phyloP scores from a whole-genome alignment of 2,329 filamentous ascomycete species.

The Colletotrichum ledebouriae region DNA sequence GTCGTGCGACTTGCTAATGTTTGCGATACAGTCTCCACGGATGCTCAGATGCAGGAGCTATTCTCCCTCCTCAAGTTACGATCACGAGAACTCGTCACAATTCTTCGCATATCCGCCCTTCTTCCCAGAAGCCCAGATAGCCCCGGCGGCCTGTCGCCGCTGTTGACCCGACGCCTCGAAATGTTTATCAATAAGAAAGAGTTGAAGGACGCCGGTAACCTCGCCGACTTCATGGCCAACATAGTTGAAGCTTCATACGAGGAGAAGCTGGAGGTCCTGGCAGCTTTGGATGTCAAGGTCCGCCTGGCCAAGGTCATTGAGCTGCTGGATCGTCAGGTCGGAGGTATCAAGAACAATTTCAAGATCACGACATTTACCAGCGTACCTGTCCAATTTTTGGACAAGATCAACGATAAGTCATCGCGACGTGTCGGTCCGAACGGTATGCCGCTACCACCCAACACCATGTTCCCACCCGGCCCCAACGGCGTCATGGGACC shows the following conservation, averaged over 20 bases:
- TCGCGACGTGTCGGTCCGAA: slow-evolving; percentile 37
- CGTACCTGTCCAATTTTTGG: slow-evolving; percentile 72
- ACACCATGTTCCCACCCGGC: slow-evolving; percentile 43
- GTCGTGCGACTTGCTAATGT: slow-evolving; percentile 12
- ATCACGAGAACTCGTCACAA: slow-evolving; percentile 86
- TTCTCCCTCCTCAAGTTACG: slow-evolving; percentile 87
- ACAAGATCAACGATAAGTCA: slow-evolving; percentile 59
- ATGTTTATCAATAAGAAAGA: slow-evolving; percentile 88
- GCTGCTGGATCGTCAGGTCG: slow-evolving; percentile 84
- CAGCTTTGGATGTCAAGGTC: slow-evolving; percentile 83
- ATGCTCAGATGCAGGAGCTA: slow-evolving; percentile 75
- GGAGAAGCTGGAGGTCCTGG: slow-evolving; percentile 89
- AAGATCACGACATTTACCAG: slow-evolving; percentile 85
- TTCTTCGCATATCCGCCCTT: slow-evolving; percentile 88
- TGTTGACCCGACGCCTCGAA: slow-evolving; percentile 89
- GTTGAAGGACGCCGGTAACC: slow-evolving; percentile 81
- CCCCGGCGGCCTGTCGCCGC: slow-evolving; percentile 77
- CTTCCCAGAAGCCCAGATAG: slow-evolving; percentile 73
- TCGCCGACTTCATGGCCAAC: slow-evolving; percentile 98
- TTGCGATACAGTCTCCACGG: slow-evolving; percentile 48
- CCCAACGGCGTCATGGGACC: slow-evolving; percentile 52
- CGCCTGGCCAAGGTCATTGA: slow-evolving; percentile 86
- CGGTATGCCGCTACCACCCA: slow-evolving; percentile 39
- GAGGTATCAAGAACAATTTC: slow-evolving; percentile 86
- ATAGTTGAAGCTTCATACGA: slow-evolving; percentile 89